Base-by-base conservation (phyloP, 164 flowering plant genomes). In the Magnolia sinica region DNA sequence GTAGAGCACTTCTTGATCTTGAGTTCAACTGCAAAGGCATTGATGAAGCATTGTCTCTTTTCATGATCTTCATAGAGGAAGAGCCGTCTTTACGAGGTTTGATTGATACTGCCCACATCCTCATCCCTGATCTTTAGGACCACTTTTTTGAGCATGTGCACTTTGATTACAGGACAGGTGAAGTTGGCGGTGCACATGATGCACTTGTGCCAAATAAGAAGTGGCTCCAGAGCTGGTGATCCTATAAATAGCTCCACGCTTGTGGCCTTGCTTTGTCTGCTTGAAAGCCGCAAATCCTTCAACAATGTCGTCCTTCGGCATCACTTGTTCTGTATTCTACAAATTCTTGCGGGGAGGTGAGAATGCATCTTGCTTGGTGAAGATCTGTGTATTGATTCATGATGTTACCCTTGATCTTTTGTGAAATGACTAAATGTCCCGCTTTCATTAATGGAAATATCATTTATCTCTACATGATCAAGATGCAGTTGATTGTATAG, bases 281-380 rank as follows among this genome's bases (percentile, higher is more conserved):
- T 96, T 74, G 96, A 90, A 78, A 87, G 98, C 73, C 91, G 86
- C 19, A 81, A 83, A 74, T 90, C 93, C 49, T 96, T 88, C 82
- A 91, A 91, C 79, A 96, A 94, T 86, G 87, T 90, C 72, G 84
- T 78, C 76, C 94, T 96, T 81, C 96, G 99, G 59, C 97, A 96
- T 82, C 80, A 94, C 80, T 75, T 96, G 73, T 96, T 94, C 84
- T 91, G 97, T 89, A 89, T 91, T 76, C 83, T 96, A 73, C 98
- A 92, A 85, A 84, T 91, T 61, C 91, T 92, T 77, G 90, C 91
- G 18, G 88, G 90, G 79, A 93, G 95, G 97, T 90, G 73, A 78
- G 79, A 8, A 20, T 10, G 19, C 45, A 31, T 67, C 23, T 52
- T 74, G 18, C 76, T 74, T 59, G 50, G 51, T 59, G 49, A 68